phyloP scores from a whole-genome alignment of 257 asterid genomes.

The Buddleja alternifolia region DNA sequence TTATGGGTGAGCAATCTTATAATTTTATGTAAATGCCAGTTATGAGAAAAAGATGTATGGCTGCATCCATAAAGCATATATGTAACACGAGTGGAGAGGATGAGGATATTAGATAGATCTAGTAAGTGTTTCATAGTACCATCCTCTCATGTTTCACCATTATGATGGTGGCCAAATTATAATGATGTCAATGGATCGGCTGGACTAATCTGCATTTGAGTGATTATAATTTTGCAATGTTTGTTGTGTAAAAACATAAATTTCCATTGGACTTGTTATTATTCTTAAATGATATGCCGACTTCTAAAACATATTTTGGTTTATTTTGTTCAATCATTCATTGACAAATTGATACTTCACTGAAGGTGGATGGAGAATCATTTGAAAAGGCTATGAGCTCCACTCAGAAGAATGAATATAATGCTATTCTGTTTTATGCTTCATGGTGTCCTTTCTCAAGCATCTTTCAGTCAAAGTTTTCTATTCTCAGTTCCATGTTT shows the following conservation, averaged over 20 bases:
- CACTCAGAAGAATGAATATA: constrained; percentile 41
- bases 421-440: constrained; percentile 62
- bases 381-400: constrained; percentile 50
- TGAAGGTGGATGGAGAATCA: constrained; percentile 69
- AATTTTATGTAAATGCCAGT: background rate
- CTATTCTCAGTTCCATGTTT: constrained; percentile 63
- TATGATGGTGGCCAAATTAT: background rate
- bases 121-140: background rate
- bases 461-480: constrained; percentile 42
- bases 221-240: background rate
- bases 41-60: background rate
- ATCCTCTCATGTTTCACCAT: background rate
- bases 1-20: background rate
- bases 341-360: constrained; percentile 6
- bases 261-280: background rate
- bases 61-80: background rate
- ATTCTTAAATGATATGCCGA: background rate
- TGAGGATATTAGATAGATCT: background rate
- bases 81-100: background rate
- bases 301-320: background rate
- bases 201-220: constrained; percentile 1
- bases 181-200: background rate
- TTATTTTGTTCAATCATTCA: constrained; percentile 20
- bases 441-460: constrained; percentile 81
- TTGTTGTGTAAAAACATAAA: background rate